Percentiles rank a stretch among this genome's conserved stretches.
Evolutionary conservation across 345 rosid species (phyloP).

Genomic region (Noccaea caerulescens): DNA sequence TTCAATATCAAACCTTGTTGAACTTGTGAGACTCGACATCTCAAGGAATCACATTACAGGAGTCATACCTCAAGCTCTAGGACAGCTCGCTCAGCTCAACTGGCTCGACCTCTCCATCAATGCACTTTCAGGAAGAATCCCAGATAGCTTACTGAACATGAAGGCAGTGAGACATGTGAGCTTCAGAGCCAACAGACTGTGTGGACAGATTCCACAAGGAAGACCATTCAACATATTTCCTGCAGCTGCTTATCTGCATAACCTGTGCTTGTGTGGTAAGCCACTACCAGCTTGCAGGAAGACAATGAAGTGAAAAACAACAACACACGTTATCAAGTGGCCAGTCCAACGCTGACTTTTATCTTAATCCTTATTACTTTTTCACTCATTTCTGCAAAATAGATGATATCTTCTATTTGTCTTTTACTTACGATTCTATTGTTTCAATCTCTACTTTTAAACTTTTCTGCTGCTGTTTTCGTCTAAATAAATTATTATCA

Average conservation of each 20-base stretch:
- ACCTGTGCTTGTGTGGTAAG: conserved; percentile 89
- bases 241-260: conserved; percentile 81
- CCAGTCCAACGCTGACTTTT: conserved; percentile 81
- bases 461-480: conserved; percentile 19
- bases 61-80: conserved; percentile 65
- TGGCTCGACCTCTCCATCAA: conserved; percentile 89
- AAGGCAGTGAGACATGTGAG: conserved; percentile 61
- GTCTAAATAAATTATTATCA: conserved; percentile 31
- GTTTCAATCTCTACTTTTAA: conserved; percentile 32
- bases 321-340: conserved; percentile 27
- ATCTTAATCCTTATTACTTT: conserved; percentile 43
- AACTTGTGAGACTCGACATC: conserved; percentile 66
- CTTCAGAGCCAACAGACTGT: conserved; percentile 87
- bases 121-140: conserved; percentile 69
- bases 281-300: conserved; percentile 80
- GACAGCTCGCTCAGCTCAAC: conserved; percentile 58
- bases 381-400: conserved; percentile 37
- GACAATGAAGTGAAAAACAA: conserved; percentile 40
- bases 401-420: conserved; percentile 44
- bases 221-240: conserved; percentile 84
- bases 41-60: conserved; percentile 78
- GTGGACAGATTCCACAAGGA: conserved; percentile 92
- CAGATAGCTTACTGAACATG: conserved; percentile 64
- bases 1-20: conserved; percentile 74
- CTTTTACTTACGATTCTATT: conserved; percentile 30